Evolutionary conservation across 2,329 filamentous ascomycete genomes (phyloP), one percentile per base, ranked within the genome.

Genomic region (Fusarium goolgardi): DNA sequence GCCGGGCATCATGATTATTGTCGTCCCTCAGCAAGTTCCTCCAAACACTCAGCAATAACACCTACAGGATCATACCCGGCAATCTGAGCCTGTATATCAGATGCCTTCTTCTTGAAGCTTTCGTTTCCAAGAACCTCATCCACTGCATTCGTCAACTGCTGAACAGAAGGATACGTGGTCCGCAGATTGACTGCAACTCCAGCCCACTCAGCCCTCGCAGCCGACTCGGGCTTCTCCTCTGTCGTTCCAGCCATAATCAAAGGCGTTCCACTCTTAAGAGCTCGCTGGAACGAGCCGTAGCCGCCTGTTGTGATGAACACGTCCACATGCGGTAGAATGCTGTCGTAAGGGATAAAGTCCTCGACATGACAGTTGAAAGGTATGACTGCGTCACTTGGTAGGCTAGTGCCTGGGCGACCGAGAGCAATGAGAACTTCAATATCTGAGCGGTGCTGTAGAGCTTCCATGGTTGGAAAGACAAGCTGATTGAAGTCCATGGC

Each of bases 401-500:
- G 12, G 3, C 2, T 6, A 10, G 20, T 13, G 9, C 41, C 47
- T 1, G 20, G 31, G 2, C 40, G 21, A 2, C 47, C 55, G 2
- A 58, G 55, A 1, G 47, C 40, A 11, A 53, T 53, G 2, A 58
- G 21, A 3, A 58, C 6, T 1, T 18, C 11, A 13, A 58, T 21
- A 5, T 53, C 47, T 10, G 40, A 27, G 3, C 55, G 40, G 6
- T 12, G 1, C 4, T 16, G 2, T 6, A 58, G 20, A 5, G 47
- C 55, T 11, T 5, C 2, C 40, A 58, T 58, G 4, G 55, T 53
- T 1, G 55, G 55, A 1, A 46, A 18, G 6, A 58, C 47, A 25
- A 58, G 18, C 20, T 54, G 55, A 4, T 39, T 45, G 6, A 58
- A 58, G 16, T 58, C 55, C 55, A 53, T 45, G 13, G 39, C 55